Evolutionary conservation across 257 asterid species (phyloP).

Genomic region (Solanum lycopersicoides): DNA sequence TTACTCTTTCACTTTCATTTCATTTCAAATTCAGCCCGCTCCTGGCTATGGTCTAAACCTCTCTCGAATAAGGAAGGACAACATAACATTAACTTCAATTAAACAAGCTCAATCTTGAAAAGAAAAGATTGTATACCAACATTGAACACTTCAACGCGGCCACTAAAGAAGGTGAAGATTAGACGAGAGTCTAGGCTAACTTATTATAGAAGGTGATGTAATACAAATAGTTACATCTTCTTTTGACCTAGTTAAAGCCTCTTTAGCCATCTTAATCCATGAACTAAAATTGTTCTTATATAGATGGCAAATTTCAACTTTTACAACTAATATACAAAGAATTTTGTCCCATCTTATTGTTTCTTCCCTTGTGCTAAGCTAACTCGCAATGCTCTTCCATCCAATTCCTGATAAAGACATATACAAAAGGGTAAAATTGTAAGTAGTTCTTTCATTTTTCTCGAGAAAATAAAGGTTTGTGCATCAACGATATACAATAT

Average conservation of each 20-base stretch:
- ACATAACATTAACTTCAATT: not conserved
- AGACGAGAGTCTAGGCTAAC: not conserved
- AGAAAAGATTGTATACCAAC: not conserved
- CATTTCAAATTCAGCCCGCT: not conserved
- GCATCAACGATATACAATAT: not conserved
- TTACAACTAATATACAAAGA: not conserved
- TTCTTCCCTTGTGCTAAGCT: slow-evolving; percentile 78
- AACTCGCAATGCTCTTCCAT: slow-evolving; percentile 66
- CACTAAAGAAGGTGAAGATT: not conserved
- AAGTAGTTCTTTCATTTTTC: not conserved
- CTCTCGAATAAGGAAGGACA: not conserved
- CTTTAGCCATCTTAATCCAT: not conserved
- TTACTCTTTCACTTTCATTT: not conserved
- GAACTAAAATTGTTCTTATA: not conserved
- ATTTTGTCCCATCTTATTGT: slow-evolving; percentile 18
- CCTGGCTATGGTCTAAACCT: not conserved
- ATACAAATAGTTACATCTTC: not conserved
- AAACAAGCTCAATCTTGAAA: not conserved
- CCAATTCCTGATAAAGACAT: slow-evolving; percentile 47
- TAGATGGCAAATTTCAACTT: not conserved
- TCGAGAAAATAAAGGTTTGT: not conserved
- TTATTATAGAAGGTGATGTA: no score
- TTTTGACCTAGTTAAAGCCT: not conserved
- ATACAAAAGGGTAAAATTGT: not conserved
- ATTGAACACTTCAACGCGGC: not conserved